These are phyloP conservation scores for Endotrypanum monterogeii DNA, from an alignment of 208 protist genomes.

Conservation along the genomic window DNA sequence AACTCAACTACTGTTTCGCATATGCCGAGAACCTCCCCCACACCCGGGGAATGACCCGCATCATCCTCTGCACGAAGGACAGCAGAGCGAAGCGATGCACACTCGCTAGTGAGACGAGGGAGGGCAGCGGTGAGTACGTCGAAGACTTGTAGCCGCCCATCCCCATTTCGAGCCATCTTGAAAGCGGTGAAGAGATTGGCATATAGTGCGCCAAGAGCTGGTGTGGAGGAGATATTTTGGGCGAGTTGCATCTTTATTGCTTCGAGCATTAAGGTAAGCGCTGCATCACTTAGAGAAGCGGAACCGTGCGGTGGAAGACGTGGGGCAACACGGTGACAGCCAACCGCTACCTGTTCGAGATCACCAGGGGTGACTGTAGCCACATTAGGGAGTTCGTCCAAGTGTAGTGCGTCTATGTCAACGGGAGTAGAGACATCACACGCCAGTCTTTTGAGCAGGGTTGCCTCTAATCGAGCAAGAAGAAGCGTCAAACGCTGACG, in stretches of 20 bases:
- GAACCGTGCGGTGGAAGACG: neutral
- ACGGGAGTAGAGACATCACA: neutral
- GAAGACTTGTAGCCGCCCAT: conserved; percentile 2
- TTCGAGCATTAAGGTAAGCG: conserved; percentile 8
- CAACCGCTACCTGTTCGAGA: conserved; percentile 18
- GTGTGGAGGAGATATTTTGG: neutral
- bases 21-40: neutral
- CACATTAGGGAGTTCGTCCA: neutral
- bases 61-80: neutral
- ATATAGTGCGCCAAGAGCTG: neutral
- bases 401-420: conserved; percentile 4
- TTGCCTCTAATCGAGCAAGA: conserved; percentile 17
- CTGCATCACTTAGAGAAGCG: neutral
- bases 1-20: conserved; percentile 53
- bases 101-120: neutral
- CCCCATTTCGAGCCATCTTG: neutral
- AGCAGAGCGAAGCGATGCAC: neutral
- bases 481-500: conserved; percentile 3
- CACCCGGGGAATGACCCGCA: neutral
- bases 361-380: conserved; percentile 4
- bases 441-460: conserved; percentile 13
- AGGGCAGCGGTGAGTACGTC: conserved; percentile 1
- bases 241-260: conserved; percentile 1
- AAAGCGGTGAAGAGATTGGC: conserved; percentile 5
- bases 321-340: conserved; percentile 12